phyloP scores from a whole-genome alignment of 208 protist species.

The Acanthamoeba royreba region DNA sequence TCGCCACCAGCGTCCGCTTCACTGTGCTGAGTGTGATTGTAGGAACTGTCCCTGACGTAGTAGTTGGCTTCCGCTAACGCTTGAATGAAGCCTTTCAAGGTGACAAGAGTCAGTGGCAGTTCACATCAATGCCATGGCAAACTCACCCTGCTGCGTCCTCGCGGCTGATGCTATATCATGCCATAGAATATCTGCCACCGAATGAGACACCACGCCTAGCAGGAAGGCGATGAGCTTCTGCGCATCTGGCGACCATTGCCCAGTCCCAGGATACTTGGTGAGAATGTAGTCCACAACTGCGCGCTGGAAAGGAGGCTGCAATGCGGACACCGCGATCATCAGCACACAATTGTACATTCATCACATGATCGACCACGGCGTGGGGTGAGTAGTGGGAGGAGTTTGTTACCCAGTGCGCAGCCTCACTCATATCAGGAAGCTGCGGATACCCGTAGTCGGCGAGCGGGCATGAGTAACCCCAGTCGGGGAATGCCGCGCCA shows the following conservation, averaged over 20 bases:
- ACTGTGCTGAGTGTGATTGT: neutral
- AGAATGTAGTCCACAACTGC: neutral
- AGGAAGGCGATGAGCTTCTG: constrained; percentile 37
- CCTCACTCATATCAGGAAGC: constrained; percentile 32
- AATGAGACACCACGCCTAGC: neutral
- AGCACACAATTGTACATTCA: neutral
- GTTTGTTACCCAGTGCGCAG: constrained; percentile 4
- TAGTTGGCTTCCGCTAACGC: neutral
- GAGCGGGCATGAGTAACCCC: constrained; percentile 29
- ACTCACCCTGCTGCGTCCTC: neutral
- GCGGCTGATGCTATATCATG: neutral
- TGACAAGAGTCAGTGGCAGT: neutral
- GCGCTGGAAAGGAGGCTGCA: neutral
- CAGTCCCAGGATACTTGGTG: neutral
- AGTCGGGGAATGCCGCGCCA: constrained; percentile 32
- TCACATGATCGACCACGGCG: too few relatives aligned
- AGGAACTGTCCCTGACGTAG: neutral
- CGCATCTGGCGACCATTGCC: neutral
- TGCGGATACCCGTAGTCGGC: neutral
- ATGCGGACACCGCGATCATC: too few relatives aligned
- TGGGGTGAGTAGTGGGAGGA: neutral
- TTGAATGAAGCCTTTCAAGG: constrained; percentile 20
- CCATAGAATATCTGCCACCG: neutral
- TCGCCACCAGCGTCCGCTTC: neutral
- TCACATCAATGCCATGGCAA: neutral